Percentiles rank a stretch among this genome's conserved stretches.
These are phyloP conservation scores for Vitis vinifera DNA, from an alignment of 164 flowering plant genomes.

Conservation along the genomic window DNA sequence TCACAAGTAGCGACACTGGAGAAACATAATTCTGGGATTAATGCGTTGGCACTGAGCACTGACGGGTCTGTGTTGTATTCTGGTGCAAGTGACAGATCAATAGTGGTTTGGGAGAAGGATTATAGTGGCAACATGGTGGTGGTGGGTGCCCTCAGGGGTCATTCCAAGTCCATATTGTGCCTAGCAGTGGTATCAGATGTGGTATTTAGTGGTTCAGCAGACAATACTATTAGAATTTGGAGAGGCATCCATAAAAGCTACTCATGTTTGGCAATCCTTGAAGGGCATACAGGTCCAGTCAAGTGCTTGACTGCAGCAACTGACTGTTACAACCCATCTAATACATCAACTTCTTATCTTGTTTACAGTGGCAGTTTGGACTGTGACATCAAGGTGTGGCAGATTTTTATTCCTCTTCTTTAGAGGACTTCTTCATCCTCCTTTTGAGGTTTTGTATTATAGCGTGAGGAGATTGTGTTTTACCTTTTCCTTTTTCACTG, in stretches of 20 bases:
- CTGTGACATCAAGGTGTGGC: constrained; percentile 78
- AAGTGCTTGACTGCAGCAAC: constrained; percentile 64
- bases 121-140: constrained; percentile 37
- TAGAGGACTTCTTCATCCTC: constrained; percentile 5
- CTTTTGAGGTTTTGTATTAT: neutral
- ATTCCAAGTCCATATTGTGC: constrained; percentile 68
- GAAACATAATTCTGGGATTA: constrained; percentile 73
- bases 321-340: constrained; percentile 15
- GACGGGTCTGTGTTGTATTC: constrained; percentile 69
- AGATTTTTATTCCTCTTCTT: constrained; percentile 37
- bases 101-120: constrained; percentile 68
- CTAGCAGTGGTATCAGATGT: constrained; percentile 51
- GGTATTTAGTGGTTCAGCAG: constrained; percentile 87
- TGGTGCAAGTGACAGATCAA: constrained; percentile 74
- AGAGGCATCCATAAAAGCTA: constrained; percentile 37
- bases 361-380: constrained; percentile 86
- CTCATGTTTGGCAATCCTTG: constrained; percentile 65
- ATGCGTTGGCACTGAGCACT: constrained; percentile 63
- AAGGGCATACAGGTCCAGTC: constrained; percentile 82
- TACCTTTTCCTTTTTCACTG: neutral
- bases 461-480: neutral
- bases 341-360: constrained; percentile 17
- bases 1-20: constrained; percentile 52
- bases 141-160: constrained; percentile 69
- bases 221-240: constrained; percentile 78